Conservation (phyloP, 768 basidiomycete species). For the Leucogyrophana mollusca region DNA sequence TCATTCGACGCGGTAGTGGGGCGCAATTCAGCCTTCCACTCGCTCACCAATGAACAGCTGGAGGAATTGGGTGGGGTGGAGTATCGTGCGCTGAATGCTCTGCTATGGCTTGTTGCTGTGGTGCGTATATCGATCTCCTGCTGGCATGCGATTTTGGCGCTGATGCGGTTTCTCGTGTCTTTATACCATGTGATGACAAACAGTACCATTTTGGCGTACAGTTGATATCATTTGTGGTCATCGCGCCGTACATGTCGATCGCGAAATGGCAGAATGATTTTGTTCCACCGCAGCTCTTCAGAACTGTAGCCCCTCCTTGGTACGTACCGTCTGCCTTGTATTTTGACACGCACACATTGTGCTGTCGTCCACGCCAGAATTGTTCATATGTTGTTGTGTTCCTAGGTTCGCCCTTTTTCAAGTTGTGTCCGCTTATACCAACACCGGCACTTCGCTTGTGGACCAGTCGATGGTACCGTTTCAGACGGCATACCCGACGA, state of each 20-base stretch:
- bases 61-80: slow-evolving; percentile 95
- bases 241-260: slow-evolving; percentile 77
- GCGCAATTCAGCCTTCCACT: slow-evolving; percentile 71
- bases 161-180: background rate
- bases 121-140: slow-evolving; percentile 44
- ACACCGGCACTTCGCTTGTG: slow-evolving; percentile 82
- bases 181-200: background rate
- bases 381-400: background rate
- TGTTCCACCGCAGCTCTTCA: slow-evolving; percentile 54
- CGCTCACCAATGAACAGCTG: slow-evolving; percentile 74
- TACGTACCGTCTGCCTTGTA: slow-evolving; percentile 28
- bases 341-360: background rate
- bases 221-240: slow-evolving; percentile 64
- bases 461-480: slow-evolving; percentile 94
- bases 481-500: slow-evolving; percentile 81
- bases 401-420: slow-evolving; percentile 84
- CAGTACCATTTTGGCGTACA: slow-evolving; percentile 83
- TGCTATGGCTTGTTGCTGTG: slow-evolving; percentile 76
- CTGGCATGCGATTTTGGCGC: slow-evolving; percentile 1
- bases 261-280: slow-evolving; percentile 61
- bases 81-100: slow-evolving; percentile 76
- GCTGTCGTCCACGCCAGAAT: background rate
- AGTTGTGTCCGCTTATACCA: slow-evolving; percentile 83
- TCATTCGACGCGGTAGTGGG: slow-evolving; percentile 85
- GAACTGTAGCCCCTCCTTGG: slow-evolving; percentile 64